A percentile compares a stretch with the other conserved stretches of the same genome.
Conservation (phyloP, 192 early-diverging fungal species). For the Mortierella antarctica region DNA sequence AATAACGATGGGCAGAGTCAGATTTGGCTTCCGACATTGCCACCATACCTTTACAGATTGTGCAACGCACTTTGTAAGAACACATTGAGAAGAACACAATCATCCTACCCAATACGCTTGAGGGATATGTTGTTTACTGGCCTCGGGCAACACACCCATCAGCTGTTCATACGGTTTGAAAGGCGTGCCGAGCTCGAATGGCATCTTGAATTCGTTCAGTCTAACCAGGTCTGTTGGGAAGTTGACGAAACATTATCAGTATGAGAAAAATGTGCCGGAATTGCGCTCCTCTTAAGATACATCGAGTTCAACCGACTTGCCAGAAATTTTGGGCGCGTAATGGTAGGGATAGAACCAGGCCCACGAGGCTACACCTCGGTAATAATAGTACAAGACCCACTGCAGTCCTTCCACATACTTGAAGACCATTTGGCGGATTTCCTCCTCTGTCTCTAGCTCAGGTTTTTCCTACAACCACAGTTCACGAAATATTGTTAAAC, state of each 20-base stretch:
- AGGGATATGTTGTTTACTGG: constrained; percentile 87
- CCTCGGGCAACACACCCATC: constrained; percentile 97
- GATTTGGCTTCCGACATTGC: too few species aligned
- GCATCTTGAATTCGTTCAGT: constrained; percentile 67
- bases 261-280: background rate
- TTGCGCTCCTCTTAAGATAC: too few species aligned
- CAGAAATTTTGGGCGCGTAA: constrained; percentile 95
- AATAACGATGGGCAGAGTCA: too few species aligned
- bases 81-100: background rate
- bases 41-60: too few species aligned
- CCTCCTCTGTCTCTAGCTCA: constrained; percentile 50
- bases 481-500: background rate
- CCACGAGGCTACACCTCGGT: constrained; percentile 96
- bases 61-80: too few species aligned
- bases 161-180: constrained; percentile 98
- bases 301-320: constrained; percentile 51
- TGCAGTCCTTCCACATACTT: constrained; percentile 94
- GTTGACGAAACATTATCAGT: background rate
- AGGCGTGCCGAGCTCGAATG: constrained; percentile 85
- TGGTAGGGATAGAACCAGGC: constrained; percentile 99
- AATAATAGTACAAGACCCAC: constrained; percentile 99
- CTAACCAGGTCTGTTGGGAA: constrained; percentile 57
- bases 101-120: constrained; percentile 67
- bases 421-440: constrained; percentile 70
- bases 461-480: constrained; percentile 47